These are phyloP conservation scores for Botrytis paeoniae DNA, from an alignment of 2,329 filamentous ascomycete species.

Conservation along the genomic window DNA sequence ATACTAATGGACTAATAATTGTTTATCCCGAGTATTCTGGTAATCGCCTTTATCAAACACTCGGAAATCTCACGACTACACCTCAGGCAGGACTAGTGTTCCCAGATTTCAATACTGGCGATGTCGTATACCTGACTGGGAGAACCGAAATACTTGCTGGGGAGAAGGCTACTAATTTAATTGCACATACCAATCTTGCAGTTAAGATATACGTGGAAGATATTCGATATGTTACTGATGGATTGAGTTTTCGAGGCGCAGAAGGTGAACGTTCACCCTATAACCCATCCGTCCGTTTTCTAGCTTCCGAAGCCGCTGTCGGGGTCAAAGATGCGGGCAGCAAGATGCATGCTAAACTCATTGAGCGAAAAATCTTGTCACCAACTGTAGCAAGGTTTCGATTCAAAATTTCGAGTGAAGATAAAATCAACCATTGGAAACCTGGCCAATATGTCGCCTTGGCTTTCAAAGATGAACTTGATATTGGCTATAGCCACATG, in stretches of 20 bases:
- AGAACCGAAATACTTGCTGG: constrained; percentile 64
- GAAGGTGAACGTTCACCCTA: constrained; percentile 67
- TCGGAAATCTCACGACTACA: constrained; percentile 70
- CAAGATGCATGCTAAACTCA: constrained; percentile 49
- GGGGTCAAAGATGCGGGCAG: constrained; percentile 19
- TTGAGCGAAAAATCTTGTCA: constrained; percentile 58
- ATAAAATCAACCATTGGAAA: constrained; percentile 47
- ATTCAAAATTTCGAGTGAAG: constrained; percentile 47
- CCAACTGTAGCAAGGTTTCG: constrained; percentile 65
- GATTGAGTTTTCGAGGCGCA: constrained; percentile 65
- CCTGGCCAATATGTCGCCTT: constrained; percentile 77
- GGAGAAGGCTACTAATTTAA: constrained; percentile 55
- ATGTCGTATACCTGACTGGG: constrained; percentile 72
- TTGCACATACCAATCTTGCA: constrained; percentile 70
- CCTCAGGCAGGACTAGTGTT: constrained; percentile 68
- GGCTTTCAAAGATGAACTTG: constrained; percentile 66
- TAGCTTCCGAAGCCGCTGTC: constrained; percentile 54
- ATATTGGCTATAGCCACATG: constrained; percentile 79
- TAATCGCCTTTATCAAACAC: constrained; percentile 78
- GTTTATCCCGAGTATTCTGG: constrained; percentile 81
- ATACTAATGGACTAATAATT: constrained; percentile 45
- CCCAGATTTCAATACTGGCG: constrained; percentile 69
- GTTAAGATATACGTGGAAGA: constrained; percentile 63
- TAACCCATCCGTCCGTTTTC: constrained; percentile 68
- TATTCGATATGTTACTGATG: constrained; percentile 59